Conservation (phyloP, 306 rosid genomes). For the Acacia melanoxylon region DNA sequence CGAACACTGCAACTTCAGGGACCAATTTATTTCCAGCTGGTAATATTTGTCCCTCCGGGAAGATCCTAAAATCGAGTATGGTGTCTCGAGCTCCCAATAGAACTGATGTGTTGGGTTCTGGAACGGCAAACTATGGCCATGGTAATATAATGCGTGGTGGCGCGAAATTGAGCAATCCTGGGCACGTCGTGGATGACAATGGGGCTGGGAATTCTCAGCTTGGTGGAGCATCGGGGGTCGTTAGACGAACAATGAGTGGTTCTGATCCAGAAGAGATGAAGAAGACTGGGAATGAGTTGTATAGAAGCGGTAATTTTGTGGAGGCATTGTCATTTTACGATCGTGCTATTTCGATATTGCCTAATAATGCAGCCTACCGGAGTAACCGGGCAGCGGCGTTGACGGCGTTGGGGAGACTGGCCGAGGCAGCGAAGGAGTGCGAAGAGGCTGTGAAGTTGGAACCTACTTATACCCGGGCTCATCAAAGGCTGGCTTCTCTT, state of each 20-base stretch:
- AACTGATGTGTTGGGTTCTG: slow-evolving; percentile 70
- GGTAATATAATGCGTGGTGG: slow-evolving; percentile 81
- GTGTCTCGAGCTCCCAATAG: slow-evolving; percentile 49
- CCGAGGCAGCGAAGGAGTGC: slow-evolving; percentile 79
- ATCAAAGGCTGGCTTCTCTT: slow-evolving; percentile 79
- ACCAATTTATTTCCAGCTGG: slow-evolving; percentile 57
- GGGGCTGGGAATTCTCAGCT: slow-evolving; percentile 26
- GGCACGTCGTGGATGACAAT: slow-evolving; percentile 26
- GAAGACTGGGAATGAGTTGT: slow-evolving; percentile 68
- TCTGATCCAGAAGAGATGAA: slow-evolving; percentile 83
- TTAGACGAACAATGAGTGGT: slow-evolving; percentile 43
- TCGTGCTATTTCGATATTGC: slow-evolving; percentile 66
- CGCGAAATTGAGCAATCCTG: slow-evolving; percentile 34
- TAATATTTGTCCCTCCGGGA: slow-evolving; percentile 75
- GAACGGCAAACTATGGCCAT: slow-evolving; percentile 81
- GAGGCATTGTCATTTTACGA: slow-evolving; percentile 87
- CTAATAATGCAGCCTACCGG: slow-evolving; percentile 76
- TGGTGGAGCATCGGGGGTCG: slow-evolving; percentile 32
- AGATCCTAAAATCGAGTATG: slow-evolving; percentile 52
- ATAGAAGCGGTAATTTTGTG: slow-evolving; percentile 52
- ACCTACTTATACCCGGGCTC: slow-evolving; percentile 73
- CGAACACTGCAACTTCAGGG: slow-evolving; percentile 36
- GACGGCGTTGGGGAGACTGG: slow-evolving; percentile 74
- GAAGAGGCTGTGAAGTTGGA: slow-evolving; percentile 87
- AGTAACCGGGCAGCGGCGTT: slow-evolving; percentile 87